A percentile compares a stretch with the other conserved stretches of the same genome.
phyloP scores from a whole-genome alignment of 805 yeast species.

The Yarrowia sp. region DNA sequence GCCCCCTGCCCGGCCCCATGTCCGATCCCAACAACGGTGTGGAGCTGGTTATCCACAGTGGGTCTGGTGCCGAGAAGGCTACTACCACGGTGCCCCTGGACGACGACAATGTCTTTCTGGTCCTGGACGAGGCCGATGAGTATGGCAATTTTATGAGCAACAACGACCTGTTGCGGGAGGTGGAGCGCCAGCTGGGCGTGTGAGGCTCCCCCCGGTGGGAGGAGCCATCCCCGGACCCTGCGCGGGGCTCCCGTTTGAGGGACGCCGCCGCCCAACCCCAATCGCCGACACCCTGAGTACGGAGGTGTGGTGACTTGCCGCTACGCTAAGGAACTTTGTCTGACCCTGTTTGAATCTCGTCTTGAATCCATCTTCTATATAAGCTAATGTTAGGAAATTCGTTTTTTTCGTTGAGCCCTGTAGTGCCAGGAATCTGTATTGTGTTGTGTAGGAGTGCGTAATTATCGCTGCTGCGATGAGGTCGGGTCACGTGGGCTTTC shows the following conservation, averaged over 20 bases:
- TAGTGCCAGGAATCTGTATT: no score
- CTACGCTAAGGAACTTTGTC: not conserved
- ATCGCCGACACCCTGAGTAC: not conserved
- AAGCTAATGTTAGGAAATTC: conserved; percentile 12
- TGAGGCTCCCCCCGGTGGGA: not conserved
- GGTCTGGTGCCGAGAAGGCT: not conserved
- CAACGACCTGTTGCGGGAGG: conserved; percentile 5
- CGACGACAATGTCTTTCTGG: conserved; percentile 1
- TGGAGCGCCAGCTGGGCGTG: not conserved
- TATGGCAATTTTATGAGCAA: conserved; percentile 16
- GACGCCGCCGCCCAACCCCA: no score
- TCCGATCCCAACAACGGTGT: conserved; percentile 18
- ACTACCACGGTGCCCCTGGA: not conserved
- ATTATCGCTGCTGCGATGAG: not conserved
- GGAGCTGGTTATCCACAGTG: conserved; percentile 21
- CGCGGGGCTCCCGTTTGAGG: not conserved
- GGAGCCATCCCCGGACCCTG: not conserved
- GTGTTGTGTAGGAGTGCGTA: not conserved
- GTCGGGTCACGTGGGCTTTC: not conserved
- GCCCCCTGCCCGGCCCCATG: conserved; percentile 7
- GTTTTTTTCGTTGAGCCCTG: not conserved
- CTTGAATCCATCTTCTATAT: conserved; percentile 15
- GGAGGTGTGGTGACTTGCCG: not conserved
- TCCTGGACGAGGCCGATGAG: conserved; percentile 20
- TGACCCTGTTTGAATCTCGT: not conserved